Base-by-base conservation (phyloP, 2,329 filamentous ascomycete genomes). In the Dactylellina cionopaga region DNA sequence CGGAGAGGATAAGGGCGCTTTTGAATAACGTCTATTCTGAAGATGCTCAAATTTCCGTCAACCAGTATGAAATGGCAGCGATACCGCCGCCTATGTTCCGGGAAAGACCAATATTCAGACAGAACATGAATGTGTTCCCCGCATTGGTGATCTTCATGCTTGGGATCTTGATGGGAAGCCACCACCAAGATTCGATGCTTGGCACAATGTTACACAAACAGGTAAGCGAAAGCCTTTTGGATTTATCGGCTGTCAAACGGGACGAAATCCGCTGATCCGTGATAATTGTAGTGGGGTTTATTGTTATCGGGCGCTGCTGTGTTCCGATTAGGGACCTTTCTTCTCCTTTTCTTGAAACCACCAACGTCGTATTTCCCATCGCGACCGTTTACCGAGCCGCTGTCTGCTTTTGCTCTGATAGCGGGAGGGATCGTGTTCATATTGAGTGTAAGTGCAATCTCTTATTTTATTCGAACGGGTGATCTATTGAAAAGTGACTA, bases 121-220 rank as follows among this genome's bases (percentile, higher is more conserved):
- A 63, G 17, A 72, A 52, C 52, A 72, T 72, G 68, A 72, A 72
- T 17, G 68, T 93, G 0, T 87, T 98, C 76, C 95, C 94, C 0
- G 91, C 89, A 0, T 84, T 98, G 2, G 87, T 96, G 51, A 94
- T 98, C 75, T 83, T 97, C 66, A 83, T 97, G 0, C 84, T 97
- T 1, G 95, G 95, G 31, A 87, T 93, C 79, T 95, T 96, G 91
- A 98, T 98, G 94, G 90, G 90, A 78, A 92, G 91, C 24, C 94
- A 98, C 80, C 91, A 94, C 69, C 93, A 96, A 79, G 80, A 84
- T 25, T 91, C 88, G 70, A 92, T 92, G 89, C 85, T 92, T 47
- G 94, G 92, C 7, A 91, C 88, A 76, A 96, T 95, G 91, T 86
- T 98, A 51, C 94, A 98, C 82, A 89, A 89, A 78, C 93, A 77